Base-by-base conservation (phyloP, 2,329 filamentous ascomycete genomes). In the Botrytis byssoidea region DNA sequence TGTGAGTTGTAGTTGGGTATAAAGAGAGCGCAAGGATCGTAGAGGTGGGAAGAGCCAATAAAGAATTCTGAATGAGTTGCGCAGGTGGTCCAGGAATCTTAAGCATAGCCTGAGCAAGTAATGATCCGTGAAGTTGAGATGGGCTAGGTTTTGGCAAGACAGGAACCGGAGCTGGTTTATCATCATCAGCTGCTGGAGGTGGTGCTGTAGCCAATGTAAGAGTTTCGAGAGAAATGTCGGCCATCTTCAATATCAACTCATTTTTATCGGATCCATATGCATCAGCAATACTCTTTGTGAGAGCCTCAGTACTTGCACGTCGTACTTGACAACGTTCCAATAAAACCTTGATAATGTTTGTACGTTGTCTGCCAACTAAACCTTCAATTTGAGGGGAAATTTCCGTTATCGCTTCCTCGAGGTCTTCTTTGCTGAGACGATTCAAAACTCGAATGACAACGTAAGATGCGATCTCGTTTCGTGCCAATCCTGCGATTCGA, bases 391-490 rank as follows among this genome's bases (percentile, higher is more conserved):
- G 90, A 0, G 93, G 91, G 6, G 91, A 82, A 73, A 97, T 92
- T 78, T 90, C 87, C 67, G 90, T 86, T 73, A 94, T 88, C 0
- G 92, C 93, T 72, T 89, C 88, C 60, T 91, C 86, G 14, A 99
- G 86, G 79, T 98, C 94, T 74, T 97, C 94, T 80, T 93, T 95
- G 82, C 93, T 92, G 18, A 98, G 86, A 71, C 96, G 89, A 81
- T 94, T 93, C 61, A 99, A 85, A 5, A 97, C 90, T 74, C 90
- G 89, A 77, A 95, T 92, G 32, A 94, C 93, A 0, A 97, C 92
- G 80, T 97, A 98, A 37, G 90, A 92, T 9, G 96, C 94, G 67
- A 95, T 92, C 78, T 97, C 95, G 81, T 98, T 98, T 74, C 94
- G 91, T 9, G 95, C 89, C 74, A 97, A 88, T 57, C 90, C 92